Evolutionary conservation across 768 basidiomycete genomes (phyloP), one percentile per base, ranked within the genome.

Genomic region (Suillus spraguei): DNA sequence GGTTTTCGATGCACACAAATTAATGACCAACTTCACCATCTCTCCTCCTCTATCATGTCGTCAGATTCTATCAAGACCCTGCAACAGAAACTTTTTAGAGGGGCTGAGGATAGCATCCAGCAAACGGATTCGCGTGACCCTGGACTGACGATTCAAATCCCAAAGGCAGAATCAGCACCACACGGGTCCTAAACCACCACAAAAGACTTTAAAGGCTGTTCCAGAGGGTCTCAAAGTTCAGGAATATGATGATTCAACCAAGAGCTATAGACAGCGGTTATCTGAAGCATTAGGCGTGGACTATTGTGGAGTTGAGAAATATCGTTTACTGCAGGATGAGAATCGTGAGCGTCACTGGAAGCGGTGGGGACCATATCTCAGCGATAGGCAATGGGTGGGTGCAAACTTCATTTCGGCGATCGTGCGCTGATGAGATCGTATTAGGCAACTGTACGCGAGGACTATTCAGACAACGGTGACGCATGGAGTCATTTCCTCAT

Each of bases 361-460:
- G 78, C 84, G 94, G 69, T 99, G 97, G 97, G 97, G 97, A 22
- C 97, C 97, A 17, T 99, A 99, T 80, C 84, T 99, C 60, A 90
- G 90, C 63, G 97, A 99, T 77, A 84, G 97, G 63, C 97, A 99
- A 82, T 99, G 97, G 97, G 97, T 94, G 65, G 67, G 89, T 41
- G 17, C 56, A 41, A 13, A 39, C 20, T 28, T 24, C 16, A 28
- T 56, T 10, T 41, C 16, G 56, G 24, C 39, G 22, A 22, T 22
- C 17, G 3, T 11, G 11, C 17, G 5, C 56, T 58, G 24, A 41
- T 41, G 13, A 41, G 10, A 17, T 5, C 53, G 22, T 62, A 69
- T 9, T 68, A 98, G 96, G 97, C 96, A 24, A 99, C 97, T 24
- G 97, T 99, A 47, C 88, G 97, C 65, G 97, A 99, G 77, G 97